phyloP scores from a whole-genome alignment of 2,329 filamentous ascomycete species.

The Neofusicoccum umdonicola region DNA sequence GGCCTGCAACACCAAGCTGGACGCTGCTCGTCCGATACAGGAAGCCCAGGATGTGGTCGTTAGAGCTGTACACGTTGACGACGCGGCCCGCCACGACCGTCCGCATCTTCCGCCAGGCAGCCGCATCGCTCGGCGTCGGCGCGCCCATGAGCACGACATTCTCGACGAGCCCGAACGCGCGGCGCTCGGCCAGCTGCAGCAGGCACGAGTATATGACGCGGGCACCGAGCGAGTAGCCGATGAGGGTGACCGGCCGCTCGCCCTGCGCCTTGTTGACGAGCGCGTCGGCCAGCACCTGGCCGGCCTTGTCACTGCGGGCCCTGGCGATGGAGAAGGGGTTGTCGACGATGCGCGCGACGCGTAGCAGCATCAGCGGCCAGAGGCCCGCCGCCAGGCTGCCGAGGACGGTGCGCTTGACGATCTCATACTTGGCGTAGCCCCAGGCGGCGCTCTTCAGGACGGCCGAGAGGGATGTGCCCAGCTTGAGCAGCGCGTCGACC shows the following conservation, averaged over 20 bases:
- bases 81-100: constrained; percentile 77
- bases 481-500: constrained; percentile 68
- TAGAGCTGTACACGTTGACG: constrained; percentile 84
- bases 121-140: constrained; percentile 68
- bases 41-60: constrained; percentile 84
- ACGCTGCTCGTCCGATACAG: constrained; percentile 82
- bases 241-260: constrained; percentile 73
- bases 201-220: constrained; percentile 81
- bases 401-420: constrained; percentile 62
- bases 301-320: constrained; percentile 75
- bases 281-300: constrained; percentile 75
- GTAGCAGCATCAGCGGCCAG: constrained; percentile 49
- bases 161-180: constrained; percentile 81
- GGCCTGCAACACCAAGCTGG: constrained; percentile 77
- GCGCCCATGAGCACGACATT: constrained; percentile 79
- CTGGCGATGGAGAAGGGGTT: constrained; percentile 80
- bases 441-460: constrained; percentile 81
- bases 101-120: constrained; percentile 74
- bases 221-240: constrained; percentile 80
- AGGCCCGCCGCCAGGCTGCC: constrained; percentile 47
- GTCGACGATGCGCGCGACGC: constrained; percentile 61
- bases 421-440: constrained; percentile 69
- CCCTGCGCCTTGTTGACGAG: constrained; percentile 79
- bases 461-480: constrained; percentile 74
- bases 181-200: constrained; percentile 69